Base-by-base conservation (phyloP, 768 basidiomycete genomes). In the Mycena maculata region DNA sequence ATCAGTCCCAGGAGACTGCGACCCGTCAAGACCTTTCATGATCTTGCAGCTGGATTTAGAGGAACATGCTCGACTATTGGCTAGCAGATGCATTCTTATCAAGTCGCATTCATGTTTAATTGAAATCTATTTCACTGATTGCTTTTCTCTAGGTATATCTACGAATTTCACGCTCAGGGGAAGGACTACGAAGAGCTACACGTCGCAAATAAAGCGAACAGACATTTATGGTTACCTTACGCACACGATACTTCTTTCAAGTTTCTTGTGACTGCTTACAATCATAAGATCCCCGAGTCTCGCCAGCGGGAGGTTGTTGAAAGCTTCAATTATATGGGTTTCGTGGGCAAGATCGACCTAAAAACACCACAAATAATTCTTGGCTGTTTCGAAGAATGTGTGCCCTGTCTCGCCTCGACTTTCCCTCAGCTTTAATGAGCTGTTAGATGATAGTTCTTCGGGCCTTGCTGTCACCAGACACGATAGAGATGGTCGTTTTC, bases 311-410 rank as follows among this genome's bases (percentile, higher is more conserved):
- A 86, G 16, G 81, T 93, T 45, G 88, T 97, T 47, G 90, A 95
- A 74, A 85, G 84, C 70, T 98, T 99, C 76, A 78, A 85, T 3
- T 98, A 94, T 75, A 95, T 98, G 92, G 88, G 81, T 22, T 90
- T 95, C 68, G 77, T 84, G 63, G 96, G 96, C 15, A 86, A 86
- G 71, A 94, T 98, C 70, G 88, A 92, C 59, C 87, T 99, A 87
- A 90, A 89, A 67, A 82, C 83, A 47, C 93, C 96, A 0, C 88
- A 95, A 47, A 86, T 95, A 31, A 85, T 84, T 11, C 80, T 94
- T 27, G 86, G 88, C 0, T 88, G 91, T 55, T 93, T 92, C 60
- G 96, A 98, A 82, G 96, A 97, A 81, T 97, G 96, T 96, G 65
- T 68, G 88, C 79, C 36, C 8, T 16, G 0, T 63, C 31, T 39